A percentile compares a stretch with the other conserved stretches of the same genome.
These are phyloP conservation scores for Cardamine occulta DNA, from an alignment of 345 rosid species.

Conservation along the genomic window DNA sequence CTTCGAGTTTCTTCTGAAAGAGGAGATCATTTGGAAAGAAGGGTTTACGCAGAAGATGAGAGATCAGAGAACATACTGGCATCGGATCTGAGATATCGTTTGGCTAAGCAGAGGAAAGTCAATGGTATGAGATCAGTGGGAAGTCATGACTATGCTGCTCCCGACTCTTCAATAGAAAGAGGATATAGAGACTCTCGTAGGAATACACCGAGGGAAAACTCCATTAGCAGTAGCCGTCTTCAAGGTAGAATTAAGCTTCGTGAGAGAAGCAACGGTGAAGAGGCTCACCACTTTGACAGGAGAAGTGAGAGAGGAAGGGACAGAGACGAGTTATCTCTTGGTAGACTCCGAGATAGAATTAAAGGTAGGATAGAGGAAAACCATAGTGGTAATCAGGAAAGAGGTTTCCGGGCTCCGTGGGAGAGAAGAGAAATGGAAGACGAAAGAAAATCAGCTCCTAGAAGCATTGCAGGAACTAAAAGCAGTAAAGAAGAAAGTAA, in stretches of 20 bases:
- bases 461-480: slow-evolving; percentile 67
- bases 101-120: slow-evolving; percentile 68
- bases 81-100: slow-evolving; percentile 72
- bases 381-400: slow-evolving; percentile 45
- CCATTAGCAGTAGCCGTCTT: slow-evolving; percentile 62
- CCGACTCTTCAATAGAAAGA: slow-evolving; percentile 49
- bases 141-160: slow-evolving; percentile 55
- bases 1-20: slow-evolving; percentile 60
- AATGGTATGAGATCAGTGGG: slow-evolving; percentile 72
- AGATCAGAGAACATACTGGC: slow-evolving; percentile 55
- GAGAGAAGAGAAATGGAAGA: slow-evolving; percentile 58
- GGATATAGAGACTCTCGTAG: slow-evolving; percentile 52
- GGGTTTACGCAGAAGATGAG: slow-evolving; percentile 51
- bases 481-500: slow-evolving; percentile 45
- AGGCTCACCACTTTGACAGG: slow-evolving; percentile 49
- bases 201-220: slow-evolving; percentile 54
- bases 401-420: slow-evolving; percentile 47
- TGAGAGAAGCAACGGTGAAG: slow-evolving; percentile 51
- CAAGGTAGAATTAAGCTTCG: slow-evolving; percentile 87
- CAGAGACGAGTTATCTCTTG: slow-evolving; percentile 55
- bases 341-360: slow-evolving; percentile 66
- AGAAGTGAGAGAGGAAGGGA: slow-evolving; percentile 59
- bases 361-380: slow-evolving; percentile 60
- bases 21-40: slow-evolving; percentile 56
- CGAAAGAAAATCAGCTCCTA: slow-evolving; percentile 57